Percentiles rank a stretch among this genome's conserved stretches.
phyloP scores from a whole-genome alignment of 2,329 filamentous ascomycete genomes.

The Cladosporium sp. region DNA sequence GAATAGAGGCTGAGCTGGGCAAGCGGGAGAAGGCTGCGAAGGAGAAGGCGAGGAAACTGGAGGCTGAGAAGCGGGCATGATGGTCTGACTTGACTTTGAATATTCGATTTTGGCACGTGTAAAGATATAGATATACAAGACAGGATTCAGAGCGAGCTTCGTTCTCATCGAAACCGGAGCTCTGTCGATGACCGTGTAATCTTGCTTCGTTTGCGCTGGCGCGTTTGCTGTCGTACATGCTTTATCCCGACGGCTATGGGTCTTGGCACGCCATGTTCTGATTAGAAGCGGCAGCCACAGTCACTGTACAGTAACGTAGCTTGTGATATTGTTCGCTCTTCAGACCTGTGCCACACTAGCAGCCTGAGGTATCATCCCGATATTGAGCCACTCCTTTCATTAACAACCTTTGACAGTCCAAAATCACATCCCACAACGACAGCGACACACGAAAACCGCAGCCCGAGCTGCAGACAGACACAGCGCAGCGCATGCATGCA shows the following conservation, averaged over 20 bases:
- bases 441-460: not conserved
- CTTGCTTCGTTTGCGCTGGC: not conserved
- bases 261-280: not conserved
- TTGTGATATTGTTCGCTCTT: not conserved
- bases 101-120: not conserved
- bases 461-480: not conserved
- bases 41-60: conserved; percentile 57
- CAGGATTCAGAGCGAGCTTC: not conserved
- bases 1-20: conserved; percentile 81
- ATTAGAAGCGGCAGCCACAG: not conserved
- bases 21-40: conserved; percentile 81
- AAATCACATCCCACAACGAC: not conserved
- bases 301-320: not conserved
- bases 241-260: not conserved
- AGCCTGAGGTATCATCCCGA: not conserved
- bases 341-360: not conserved
- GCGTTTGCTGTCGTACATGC: not conserved
- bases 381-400: not conserved
- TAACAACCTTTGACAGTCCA: not conserved
- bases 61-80: conserved; percentile 19
- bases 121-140: not conserved
- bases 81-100: not conserved
- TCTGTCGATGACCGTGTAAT: not conserved
- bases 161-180: not conserved
- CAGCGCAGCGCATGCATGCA: not conserved